Conservation (phyloP, 192 early-diverging fungal species). For the Backusella mclennaniae region DNA sequence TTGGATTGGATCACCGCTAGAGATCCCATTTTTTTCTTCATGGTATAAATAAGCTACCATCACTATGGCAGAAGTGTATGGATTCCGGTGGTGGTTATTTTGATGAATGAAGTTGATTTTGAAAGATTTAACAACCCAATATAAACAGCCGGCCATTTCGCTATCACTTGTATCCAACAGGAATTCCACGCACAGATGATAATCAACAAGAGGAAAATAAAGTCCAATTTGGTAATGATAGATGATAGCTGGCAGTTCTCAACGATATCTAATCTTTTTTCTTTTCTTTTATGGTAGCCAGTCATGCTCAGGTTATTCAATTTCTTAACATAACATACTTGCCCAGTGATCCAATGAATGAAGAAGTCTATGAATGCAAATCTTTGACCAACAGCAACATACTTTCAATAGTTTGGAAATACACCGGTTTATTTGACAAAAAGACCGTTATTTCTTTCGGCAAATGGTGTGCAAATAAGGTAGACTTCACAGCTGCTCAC, state of each 20-base stretch:
- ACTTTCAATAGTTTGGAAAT: not conserved
- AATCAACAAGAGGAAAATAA: not conserved
- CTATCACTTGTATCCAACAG: not conserved
- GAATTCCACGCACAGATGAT: not conserved
- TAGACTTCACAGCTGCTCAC: not conserved
- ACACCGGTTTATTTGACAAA: not conserved
- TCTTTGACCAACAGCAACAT: not conserved
- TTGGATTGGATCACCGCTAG: too few species aligned
- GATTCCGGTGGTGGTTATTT: too few species aligned
- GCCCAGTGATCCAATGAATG: not conserved
- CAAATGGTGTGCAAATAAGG: not conserved
- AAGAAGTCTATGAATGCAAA: constrained; percentile 4
- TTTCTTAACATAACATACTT: not conserved
- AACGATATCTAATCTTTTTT: not conserved
- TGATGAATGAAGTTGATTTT: too few species aligned
- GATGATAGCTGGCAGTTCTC: not conserved
- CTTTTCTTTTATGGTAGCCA: constrained; percentile 8
- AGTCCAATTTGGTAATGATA: not conserved
- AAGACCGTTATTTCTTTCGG: not conserved
- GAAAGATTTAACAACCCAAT: too few species aligned
- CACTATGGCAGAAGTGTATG: too few species aligned
- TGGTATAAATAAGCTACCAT: too few species aligned
- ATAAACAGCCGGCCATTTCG: not conserved
- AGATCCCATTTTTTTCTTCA: too few species aligned
- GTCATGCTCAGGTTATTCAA: not conserved